Base-by-base conservation (phyloP, 495 filamentous ascomycete genomes). In the Neurospora sp. region DNA sequence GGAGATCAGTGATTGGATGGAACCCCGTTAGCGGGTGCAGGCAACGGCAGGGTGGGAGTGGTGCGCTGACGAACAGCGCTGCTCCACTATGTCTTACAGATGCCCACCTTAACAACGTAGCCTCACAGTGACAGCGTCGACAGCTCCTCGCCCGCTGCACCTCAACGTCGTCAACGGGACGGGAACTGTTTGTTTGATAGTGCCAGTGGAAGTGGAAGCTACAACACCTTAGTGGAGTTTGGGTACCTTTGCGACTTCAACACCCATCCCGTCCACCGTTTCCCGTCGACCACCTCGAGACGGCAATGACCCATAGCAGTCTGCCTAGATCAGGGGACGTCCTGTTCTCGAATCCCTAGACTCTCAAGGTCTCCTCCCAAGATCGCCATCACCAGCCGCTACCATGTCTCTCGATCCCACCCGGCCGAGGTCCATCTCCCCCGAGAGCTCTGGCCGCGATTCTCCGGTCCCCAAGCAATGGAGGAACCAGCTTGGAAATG, bases 361-460 rank as follows among this genome's bases (percentile, higher is more conserved):
- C 54, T 62, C 23, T 7, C 54, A 31, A 62, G 35, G 35, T 35
- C 35, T 35, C 35, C 35, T 35, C 35, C 35, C 35, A 35, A 35
- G 35, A 62, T 62, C 54, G 12, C 54, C 23, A 5, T 62, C 54
- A 62, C 54, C 31, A 31, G 31, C 1, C 1, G 31, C 31, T 2
- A 31, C 31, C 81, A 93, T 93, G 91, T 88, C 89, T 82, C 89
- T 92, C 85, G 91, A 93, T 84, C 85, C 90, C 66, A 87, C 88
- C 79, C 86, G 88, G 77, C 54, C 54, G 54, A 88, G 90, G 80
- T 91, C 91, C 75, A 84, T 87, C 77, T 94, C 92, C 74, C 92
- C 92, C 76, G 88, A 91, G 80, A 92, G 90, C 86, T 93, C 92
- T 82, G 92, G 91, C 41, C 90, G 88, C 80, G 91, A 90, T 74